Base-by-base conservation (phyloP, 306 rosid genomes). In the Vigna mungo region DNA sequence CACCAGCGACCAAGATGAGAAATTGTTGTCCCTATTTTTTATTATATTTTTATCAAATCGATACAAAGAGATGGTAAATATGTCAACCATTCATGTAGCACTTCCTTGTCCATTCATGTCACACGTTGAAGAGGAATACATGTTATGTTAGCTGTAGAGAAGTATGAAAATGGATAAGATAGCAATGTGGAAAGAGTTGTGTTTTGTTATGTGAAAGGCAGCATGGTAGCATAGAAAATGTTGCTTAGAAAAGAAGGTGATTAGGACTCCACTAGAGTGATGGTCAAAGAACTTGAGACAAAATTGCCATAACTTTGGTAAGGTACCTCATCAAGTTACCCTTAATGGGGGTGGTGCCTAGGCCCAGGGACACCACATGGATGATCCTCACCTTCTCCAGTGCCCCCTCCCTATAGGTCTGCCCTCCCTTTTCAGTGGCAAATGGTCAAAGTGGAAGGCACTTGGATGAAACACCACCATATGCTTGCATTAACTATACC, bases 391-490 rank as follows among this genome's bases (percentile, higher is more conserved):
- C 41, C 8, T 6, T 63, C 44, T 18, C 32, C 15, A 48, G 34
- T 66, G 69, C 34, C 72, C 23, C 21, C 30, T 1, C 41, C n/a
- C 1, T 20, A 20, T 32, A 68, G 51, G 8, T 43, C 69, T 58
- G 30, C 53, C 12, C 52, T 52, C 2, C 4, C 27, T 12, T 44
- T 68, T 60, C 60, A 37, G 34, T 68, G 67, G 32, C 49, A 77
- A 25, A 14, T 76, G 52, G 55, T 78, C 79, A 72, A 60, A 82
- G 82, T 82, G 86, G 67, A 60, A 36, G 10, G 78, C 82, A 66
- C 76, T 72, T 78, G 23, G 43, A 77, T 53, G 3, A 78, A 83
- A 72, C 86, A 83, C 83, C 20, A 66, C 72, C 86, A 78, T 67
- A 67, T 83, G 86, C 76, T 56, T 66, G 72, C 82, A 77, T 82